Percentiles rank a stretch among this genome's conserved stretches.
phyloP scores from a whole-genome alignment of 2,329 filamentous ascomycete genomes.

The Talaromyces sp. region DNA sequence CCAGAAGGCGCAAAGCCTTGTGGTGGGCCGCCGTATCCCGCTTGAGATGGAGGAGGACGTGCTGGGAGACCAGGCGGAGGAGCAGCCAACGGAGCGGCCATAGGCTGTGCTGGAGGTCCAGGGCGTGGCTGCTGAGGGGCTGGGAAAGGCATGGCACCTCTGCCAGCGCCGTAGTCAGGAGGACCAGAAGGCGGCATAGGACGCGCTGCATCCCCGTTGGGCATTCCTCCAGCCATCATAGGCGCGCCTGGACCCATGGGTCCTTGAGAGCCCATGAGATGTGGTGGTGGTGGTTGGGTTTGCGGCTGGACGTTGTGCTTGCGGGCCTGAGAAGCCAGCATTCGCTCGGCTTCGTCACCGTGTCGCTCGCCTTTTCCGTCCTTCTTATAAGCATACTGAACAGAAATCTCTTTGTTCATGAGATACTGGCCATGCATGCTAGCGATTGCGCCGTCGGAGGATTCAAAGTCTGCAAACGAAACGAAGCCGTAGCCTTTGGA shows the following conservation, averaged over 20 bases:
- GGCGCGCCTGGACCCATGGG: conserved; percentile 22
- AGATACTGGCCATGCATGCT: conserved; percentile 96
- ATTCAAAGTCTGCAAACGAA: conserved; percentile 87
- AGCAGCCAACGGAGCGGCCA: conserved; percentile 33
- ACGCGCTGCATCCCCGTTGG: conserved; percentile 35
- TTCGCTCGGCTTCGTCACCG: conserved; percentile 86
- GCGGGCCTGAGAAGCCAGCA: conserved; percentile 85
- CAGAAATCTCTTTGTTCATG: conserved; percentile 92
- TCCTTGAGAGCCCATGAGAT: conserved; percentile 51
- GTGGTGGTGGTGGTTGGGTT: conserved; percentile 67
- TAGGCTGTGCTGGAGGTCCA: conserved; percentile 32
- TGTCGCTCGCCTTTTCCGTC: conserved; percentile 96
- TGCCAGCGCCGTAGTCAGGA: conserved; percentile 31
- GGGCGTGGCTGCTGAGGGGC: conserved; percentile 43
- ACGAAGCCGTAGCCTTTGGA: conserved; percentile 97
- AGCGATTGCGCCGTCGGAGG: conserved; percentile 81
- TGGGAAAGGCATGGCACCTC: conserved; percentile 38
- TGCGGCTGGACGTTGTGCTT: conserved; percentile 88
- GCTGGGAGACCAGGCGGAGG: conserved; percentile 55
- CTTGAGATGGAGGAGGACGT: conserved; percentile 63
- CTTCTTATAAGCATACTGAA: conserved; percentile 99
- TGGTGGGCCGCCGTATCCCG: conserved; percentile 55
- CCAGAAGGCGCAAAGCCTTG: conserved; percentile 35
- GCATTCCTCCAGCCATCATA: conserved; percentile 39
- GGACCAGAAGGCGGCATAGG: conserved; percentile 23